Conservation (phyloP, 306 rosid species). For the Citrullus mucosospermus region DNA sequence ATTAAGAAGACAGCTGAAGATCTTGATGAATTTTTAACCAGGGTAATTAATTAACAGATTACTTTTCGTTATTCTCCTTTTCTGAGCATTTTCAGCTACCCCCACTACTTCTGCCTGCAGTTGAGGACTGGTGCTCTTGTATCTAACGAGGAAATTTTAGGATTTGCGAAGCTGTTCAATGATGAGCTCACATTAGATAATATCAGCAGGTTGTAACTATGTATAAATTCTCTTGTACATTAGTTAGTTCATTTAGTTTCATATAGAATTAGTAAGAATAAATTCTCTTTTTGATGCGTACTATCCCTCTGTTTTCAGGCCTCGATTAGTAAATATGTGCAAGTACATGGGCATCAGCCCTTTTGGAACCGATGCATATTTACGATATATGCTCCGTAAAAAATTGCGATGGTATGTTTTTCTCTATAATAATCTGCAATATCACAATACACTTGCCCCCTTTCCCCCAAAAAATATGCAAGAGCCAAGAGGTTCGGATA, state of each 20-base stretch:
- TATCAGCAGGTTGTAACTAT: conserved; percentile 58
- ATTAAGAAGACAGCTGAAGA: conserved; percentile 83
- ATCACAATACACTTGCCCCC: background rate
- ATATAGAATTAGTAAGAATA: background rate
- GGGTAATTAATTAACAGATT: conserved; percentile 23
- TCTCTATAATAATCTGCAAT: background rate
- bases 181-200: conserved; percentile 96
- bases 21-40: conserved; percentile 72
- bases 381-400: conserved; percentile 75
- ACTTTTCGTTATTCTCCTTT: background rate
- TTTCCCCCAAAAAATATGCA: background rate
- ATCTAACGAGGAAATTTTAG: conserved; percentile 80
- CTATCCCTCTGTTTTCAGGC: conserved; percentile 29
- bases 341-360: conserved; percentile 94
- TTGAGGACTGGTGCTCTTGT: conserved; percentile 72
- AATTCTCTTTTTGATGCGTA: background rate
- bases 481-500: background rate
- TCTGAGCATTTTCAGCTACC: background rate
- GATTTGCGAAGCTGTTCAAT: conserved; percentile 86
- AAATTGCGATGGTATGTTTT: conserved; percentile 46
- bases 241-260: background rate
- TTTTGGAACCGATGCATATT: conserved; percentile 77
- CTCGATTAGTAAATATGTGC: conserved; percentile 96
- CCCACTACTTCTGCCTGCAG: conserved; percentile 16
- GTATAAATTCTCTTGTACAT: background rate